Conservation (phyloP, 768 basidiomycete species). For the Chalciporus sphaerocephalus region DNA sequence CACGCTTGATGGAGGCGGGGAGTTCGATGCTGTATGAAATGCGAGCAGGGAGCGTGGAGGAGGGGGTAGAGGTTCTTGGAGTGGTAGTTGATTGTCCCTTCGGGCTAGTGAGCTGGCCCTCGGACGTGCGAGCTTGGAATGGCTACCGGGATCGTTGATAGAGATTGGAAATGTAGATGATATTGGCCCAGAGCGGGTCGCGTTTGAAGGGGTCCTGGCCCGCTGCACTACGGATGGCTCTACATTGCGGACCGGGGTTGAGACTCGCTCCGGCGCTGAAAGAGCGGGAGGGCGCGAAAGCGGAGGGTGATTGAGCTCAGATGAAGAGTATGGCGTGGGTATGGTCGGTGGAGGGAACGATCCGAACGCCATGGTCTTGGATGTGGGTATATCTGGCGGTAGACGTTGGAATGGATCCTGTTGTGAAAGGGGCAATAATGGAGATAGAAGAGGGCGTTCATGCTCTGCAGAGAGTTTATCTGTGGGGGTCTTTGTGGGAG, state of each 20-base stretch:
- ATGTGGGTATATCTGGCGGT: conserved; percentile 18
- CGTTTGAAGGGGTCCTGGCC: conserved; percentile 19
- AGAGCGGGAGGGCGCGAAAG: conserved; percentile 5
- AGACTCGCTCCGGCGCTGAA: conserved; percentile 12
- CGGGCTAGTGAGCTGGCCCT: conserved; percentile 10
- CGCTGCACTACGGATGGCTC: conserved; percentile 16
- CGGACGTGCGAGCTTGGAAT: conserved; percentile 13
- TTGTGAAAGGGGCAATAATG: conserved; percentile 3
- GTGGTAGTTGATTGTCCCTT: conserved; percentile 10
- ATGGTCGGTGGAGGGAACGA: conserved; percentile 1
- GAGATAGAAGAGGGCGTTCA: conserved; percentile 7
- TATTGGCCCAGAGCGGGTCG: background rate
- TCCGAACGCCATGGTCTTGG: conserved; percentile 5
- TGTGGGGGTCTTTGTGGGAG: conserved; percentile 4
- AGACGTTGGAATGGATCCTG: conserved; percentile 27
- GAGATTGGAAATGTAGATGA: conserved; percentile 15
- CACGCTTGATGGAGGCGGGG: conserved; percentile 6
- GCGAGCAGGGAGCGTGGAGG: conserved; percentile 9
- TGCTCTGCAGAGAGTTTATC: conserved; percentile 7
- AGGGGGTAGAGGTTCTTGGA: conserved; percentile 2
- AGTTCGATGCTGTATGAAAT: conserved; percentile 9
- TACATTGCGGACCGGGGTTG: conserved; percentile 14
- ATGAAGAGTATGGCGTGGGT: conserved; percentile 2
- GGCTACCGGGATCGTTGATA: conserved; percentile 8
- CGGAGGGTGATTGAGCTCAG: conserved; percentile 4